These are phyloP conservation scores for Capsicum pubescens DNA, from an alignment of 257 asterid genomes.

Conservation along the genomic window DNA sequence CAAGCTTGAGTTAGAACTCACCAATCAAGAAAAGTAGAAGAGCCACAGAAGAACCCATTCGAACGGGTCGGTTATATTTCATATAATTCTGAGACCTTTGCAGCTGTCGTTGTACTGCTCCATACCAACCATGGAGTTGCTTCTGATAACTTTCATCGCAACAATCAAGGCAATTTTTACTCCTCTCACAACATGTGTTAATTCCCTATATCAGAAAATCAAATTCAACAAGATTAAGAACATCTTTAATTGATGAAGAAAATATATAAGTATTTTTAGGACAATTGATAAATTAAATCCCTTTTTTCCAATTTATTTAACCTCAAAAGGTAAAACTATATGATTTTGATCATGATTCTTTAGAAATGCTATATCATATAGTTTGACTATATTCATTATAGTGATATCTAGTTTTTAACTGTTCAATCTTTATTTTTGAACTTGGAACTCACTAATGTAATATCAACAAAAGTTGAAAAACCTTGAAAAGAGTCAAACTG, in stretches of 20 bases:
- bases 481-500: neutral
- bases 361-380: neutral
- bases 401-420: neutral
- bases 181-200: conserved; percentile 60
- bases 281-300: neutral
- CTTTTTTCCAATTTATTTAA: neutral
- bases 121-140: conserved; percentile 83
- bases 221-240: conserved; percentile 10
- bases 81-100: conserved; percentile 89
- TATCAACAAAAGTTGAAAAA: conserved; percentile 2
- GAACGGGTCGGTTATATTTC: conserved; percentile 79
- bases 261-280: neutral
- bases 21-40: conserved; percentile 74
- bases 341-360: neutral
- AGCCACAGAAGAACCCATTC: conserved; percentile 52
- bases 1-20: conserved; percentile 50
- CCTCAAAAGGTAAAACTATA: conserved; percentile 22
- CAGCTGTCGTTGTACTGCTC: conserved; percentile 77
- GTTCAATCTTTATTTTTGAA: conserved; percentile 17
- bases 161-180: conserved; percentile 72
- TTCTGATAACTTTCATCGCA: conserved; percentile 69
- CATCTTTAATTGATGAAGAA: neutral
- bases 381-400: neutral
- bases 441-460: neutral
- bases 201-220: conserved; percentile 52